Conservation (phyloP, 345 rosid species). For the Laguncularia racemosa region DNA sequence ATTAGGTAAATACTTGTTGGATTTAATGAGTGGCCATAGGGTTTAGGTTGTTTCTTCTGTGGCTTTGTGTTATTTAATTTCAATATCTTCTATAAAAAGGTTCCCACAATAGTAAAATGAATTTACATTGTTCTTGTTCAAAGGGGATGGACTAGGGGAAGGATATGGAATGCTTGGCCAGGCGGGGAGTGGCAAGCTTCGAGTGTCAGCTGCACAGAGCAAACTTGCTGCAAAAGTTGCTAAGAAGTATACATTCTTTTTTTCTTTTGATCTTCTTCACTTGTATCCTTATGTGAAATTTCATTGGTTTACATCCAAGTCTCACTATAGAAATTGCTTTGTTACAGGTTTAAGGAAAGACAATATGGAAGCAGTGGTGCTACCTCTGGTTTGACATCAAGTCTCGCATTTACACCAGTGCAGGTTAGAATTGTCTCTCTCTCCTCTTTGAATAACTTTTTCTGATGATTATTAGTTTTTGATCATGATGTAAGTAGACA, state of each 20-base stretch:
- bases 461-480: too few relatives aligned
- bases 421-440: conserved; percentile 41
- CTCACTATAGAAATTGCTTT: background rate
- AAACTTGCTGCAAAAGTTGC: conserved; percentile 91
- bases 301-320: background rate
- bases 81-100: background rate
- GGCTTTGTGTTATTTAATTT: too few relatives aligned
- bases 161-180: conserved; percentile 99
- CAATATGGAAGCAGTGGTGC: conserved; percentile 71
- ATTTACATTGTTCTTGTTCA: conserved; percentile 9
- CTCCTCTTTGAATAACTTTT: conserved; percentile 5
- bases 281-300: background rate
- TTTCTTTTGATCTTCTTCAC: background rate
- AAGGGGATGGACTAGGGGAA: conserved; percentile 97
- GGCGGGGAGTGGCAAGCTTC: conserved; percentile 97
- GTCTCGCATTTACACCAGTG: conserved; percentile 92
- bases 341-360: conserved; percentile 80
- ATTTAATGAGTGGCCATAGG: background rate
- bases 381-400: conserved; percentile 85
- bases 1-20: conserved; percentile 37
- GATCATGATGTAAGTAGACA: too few relatives aligned
- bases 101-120: background rate
- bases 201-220: conserved; percentile 82
- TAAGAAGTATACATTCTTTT: conserved; percentile 44
- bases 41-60: background rate